phyloP scores from a whole-genome alignment of 164 flowering plant species.

The Buxus sempervirens region DNA sequence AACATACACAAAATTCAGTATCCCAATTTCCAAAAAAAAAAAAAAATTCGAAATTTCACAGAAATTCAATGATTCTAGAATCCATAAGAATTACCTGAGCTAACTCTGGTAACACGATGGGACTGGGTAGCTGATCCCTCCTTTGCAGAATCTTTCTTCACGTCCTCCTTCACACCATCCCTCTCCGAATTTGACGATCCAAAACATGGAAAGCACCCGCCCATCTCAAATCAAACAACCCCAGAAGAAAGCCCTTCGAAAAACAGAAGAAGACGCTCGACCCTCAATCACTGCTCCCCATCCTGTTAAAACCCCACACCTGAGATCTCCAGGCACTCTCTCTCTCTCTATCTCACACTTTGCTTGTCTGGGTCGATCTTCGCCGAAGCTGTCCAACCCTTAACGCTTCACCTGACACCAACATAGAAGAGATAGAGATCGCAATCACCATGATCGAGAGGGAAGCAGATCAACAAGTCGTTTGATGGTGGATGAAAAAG shows the following conservation, averaged over 20 bases:
- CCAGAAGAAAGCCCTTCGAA: neutral
- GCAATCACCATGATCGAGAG: too few relatives aligned
- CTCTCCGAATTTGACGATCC: slow-evolving; percentile 48
- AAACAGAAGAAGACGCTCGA: neutral
- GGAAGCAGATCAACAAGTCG: neutral
- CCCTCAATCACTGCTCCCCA: neutral
- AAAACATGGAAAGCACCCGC: slow-evolving; percentile 67
- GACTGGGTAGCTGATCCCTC: slow-evolving; percentile 19
- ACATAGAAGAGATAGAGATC: neutral
- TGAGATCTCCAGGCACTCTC: neutral
- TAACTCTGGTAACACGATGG: slow-evolving; percentile 18
- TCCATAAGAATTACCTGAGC: slow-evolving; percentile 16
- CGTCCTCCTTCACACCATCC: slow-evolving; percentile 23
- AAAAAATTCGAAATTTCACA: neutral
- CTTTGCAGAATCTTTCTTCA: slow-evolving; percentile 23
- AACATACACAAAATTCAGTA: slow-evolving; percentile 4
- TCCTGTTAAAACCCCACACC: neutral
- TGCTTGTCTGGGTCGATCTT: neutral
- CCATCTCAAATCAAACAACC: slow-evolving; percentile 43
- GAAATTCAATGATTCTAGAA: neutral
- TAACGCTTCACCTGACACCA: neutral
- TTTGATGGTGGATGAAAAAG: neutral
- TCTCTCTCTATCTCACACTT: neutral
- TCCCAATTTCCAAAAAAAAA: neutral
- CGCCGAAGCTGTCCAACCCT: neutral